These are phyloP conservation scores for Nasturtium officinale DNA, from an alignment of 345 rosid species.

Conservation along the genomic window DNA sequence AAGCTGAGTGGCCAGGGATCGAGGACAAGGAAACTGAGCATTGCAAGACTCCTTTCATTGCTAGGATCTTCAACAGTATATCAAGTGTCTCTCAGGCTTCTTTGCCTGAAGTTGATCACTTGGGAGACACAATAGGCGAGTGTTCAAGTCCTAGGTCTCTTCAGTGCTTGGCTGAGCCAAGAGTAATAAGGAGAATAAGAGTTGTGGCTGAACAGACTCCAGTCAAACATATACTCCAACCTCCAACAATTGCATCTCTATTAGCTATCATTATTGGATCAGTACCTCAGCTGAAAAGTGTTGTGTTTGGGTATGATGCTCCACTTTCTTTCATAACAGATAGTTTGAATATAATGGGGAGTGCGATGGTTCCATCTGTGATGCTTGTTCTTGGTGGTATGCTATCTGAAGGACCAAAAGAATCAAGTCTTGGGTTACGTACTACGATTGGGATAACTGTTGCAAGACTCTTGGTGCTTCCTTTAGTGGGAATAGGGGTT, in stretches of 20 bases:
- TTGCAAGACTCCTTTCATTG: constrained; percentile 80
- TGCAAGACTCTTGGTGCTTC: constrained; percentile 88
- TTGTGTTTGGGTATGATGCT: constrained; percentile 78
- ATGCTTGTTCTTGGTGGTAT: constrained; percentile 97
- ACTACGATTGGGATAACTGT: constrained; percentile 72
- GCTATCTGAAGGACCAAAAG: constrained; percentile 92
- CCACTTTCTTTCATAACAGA: constrained; percentile 81
- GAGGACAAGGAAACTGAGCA: constrained; percentile 92
- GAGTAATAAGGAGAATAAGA: constrained; percentile 84
- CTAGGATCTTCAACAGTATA: constrained; percentile 62
- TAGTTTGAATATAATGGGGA: constrained; percentile 79
- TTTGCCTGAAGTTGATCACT: constrained; percentile 60
- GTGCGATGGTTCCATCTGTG: constrained; percentile 95
- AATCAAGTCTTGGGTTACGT: constrained; percentile 73
- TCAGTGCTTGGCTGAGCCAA: constrained; percentile 82
- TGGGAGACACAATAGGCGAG: constrained; percentile 37
- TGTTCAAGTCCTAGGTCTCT: constrained; percentile 66
- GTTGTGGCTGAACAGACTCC: constrained; percentile 92
- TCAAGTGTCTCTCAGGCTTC: constrained; percentile 52
- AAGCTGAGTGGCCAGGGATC: constrained; percentile 97
- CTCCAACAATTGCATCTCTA: constrained; percentile 87
- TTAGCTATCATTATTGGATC: constrained; percentile 76
- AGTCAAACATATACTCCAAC: constrained; percentile 83
- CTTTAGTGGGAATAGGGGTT: constrained; percentile 74
- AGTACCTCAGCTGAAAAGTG: constrained; percentile 70